phyloP scores from a whole-genome alignment of 129 eudicot species.

The Smallanthus sonchifolius region DNA sequence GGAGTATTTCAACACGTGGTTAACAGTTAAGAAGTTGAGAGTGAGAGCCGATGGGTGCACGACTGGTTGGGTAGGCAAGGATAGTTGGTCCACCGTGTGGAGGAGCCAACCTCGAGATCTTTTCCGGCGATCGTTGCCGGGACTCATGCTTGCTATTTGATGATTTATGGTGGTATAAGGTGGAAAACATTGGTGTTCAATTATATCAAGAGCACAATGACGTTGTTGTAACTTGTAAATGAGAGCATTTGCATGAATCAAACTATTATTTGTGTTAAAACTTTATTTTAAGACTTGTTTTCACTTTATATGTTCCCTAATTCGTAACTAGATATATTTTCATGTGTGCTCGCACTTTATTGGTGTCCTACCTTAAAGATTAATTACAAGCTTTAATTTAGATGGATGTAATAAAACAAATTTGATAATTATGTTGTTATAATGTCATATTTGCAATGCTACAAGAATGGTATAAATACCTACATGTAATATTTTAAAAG shows the following conservation, averaged over 20 bases:
- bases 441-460: too few relatives aligned
- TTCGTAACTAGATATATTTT: too few relatives aligned
- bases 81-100: slow-evolving; percentile 49
- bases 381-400: too few relatives aligned
- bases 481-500: too few relatives aligned
- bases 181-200: not conserved
- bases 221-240: not conserved
- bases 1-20: slow-evolving; percentile 87
- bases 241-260: not conserved
- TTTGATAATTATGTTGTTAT: too few relatives aligned
- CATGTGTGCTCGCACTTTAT: too few relatives aligned
- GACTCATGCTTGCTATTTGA: slow-evolving; percentile 74
- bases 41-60: slow-evolving; percentile 19
- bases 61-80: slow-evolving; percentile 13
- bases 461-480: too few relatives aligned
- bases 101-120: slow-evolving; percentile 73
- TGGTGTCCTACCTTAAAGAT: too few relatives aligned
- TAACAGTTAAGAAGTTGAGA: slow-evolving; percentile 61
- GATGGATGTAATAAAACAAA: too few relatives aligned
- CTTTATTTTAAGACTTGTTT: not conserved
- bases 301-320: too few relatives aligned
- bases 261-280: not conserved
- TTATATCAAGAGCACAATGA: not conserved
- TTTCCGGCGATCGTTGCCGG: slow-evolving; percentile 60
- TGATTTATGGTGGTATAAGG: not conserved